Conservation (phyloP, 2,329 filamentous ascomycete species). For the Penicillium sp. region DNA sequence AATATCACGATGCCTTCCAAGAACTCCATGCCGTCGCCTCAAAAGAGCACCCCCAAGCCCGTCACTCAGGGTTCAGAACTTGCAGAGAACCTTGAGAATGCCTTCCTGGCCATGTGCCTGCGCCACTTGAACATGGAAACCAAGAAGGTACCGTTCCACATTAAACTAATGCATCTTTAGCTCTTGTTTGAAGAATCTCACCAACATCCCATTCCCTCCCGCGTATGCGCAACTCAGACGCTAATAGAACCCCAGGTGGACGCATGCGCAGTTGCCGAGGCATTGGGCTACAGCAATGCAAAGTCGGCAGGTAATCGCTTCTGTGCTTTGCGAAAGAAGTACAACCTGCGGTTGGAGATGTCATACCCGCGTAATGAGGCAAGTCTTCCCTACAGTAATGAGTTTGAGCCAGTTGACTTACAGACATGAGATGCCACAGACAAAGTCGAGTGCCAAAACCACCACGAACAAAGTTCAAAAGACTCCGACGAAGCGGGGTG, state of each 20-base stretch:
- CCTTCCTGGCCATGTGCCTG: slow-evolving; percentile 5
- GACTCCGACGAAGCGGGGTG: too few species aligned
- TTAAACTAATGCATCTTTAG: neutral
- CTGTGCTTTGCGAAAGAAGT: slow-evolving; percentile 21
- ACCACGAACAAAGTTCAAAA: neutral
- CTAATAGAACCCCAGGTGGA: slow-evolving; percentile 17
- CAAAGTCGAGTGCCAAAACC: neutral
- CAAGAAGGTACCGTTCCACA: neutral
- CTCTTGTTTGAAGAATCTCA: neutral
- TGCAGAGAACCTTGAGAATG: neutral
- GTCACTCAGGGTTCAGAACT: neutral
- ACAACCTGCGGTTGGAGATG: slow-evolving; percentile 11
- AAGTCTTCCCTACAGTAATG: neutral
- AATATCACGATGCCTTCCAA: neutral
- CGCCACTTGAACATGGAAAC: neutral
- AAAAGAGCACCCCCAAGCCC: neutral
- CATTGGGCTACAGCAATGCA: slow-evolving; percentile 24
- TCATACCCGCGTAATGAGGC: neutral
- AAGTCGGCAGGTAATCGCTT: slow-evolving; percentile 26
- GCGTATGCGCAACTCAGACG: too few species aligned
- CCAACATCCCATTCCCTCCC: too few species aligned
- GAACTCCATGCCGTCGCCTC: neutral
- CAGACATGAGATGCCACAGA: too few species aligned
- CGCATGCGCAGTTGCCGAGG: slow-evolving; percentile 18
- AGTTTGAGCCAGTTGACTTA: too few species aligned